Percentiles rank a stretch among this genome's conserved stretches.
Conservation (phyloP, 2,329 filamentous ascomycete genomes). For the Madurella mycetomatis region DNA sequence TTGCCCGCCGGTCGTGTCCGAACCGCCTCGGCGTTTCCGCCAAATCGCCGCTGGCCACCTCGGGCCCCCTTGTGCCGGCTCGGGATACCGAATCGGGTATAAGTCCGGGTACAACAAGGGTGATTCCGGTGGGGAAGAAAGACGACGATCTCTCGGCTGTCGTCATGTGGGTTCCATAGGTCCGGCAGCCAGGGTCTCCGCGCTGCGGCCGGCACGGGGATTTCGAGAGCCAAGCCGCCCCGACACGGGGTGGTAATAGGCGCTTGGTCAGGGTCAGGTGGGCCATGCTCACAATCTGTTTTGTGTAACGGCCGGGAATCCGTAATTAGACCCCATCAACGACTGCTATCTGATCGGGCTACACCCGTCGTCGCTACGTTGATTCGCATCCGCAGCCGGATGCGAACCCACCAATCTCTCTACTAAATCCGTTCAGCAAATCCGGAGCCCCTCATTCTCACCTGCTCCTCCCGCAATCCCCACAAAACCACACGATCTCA, state of each 20-base stretch:
- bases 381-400: background rate
- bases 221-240: background rate
- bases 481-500: constrained; percentile 5
- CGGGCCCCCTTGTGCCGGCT: background rate
- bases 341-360: background rate
- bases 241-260: background rate
- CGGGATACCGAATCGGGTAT: constrained; percentile 3
- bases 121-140: background rate
- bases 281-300: too few relatives aligned
- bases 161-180: background rate
- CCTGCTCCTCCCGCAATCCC: background rate
- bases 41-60: background rate
- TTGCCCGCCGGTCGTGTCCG: too few relatives aligned
- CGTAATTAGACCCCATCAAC: background rate
- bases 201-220: background rate
- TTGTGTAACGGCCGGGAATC: too few relatives aligned
- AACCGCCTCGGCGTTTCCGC: background rate
- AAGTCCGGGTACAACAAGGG: background rate
- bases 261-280: too few relatives aligned
- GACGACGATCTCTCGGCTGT: constrained; percentile 1
- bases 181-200: background rate
- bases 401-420: too few relatives aligned
- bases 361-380: too few relatives aligned
- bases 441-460: background rate
- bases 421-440: background rate